phyloP scores from a whole-genome alignment of 1,139 yeast species.

The Pichia sp. region DNA sequence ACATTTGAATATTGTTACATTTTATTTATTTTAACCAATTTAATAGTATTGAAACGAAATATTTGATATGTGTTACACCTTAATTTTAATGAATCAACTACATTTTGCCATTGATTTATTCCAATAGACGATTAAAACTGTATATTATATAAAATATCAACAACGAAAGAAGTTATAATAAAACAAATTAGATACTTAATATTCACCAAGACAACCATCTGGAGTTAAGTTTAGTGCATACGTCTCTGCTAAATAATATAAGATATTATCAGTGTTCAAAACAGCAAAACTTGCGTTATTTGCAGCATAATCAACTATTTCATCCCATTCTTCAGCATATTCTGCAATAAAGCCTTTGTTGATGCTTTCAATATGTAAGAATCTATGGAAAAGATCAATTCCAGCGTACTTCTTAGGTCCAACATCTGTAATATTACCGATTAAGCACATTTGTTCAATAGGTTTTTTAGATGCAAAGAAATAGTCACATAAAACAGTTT shows the following conservation, averaged over 20 bases:
- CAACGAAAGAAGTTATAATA: neutral
- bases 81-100: too few species aligned
- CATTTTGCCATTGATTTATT: too few species aligned
- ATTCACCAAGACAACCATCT: slow-evolving; percentile 20
- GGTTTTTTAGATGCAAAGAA: slow-evolving; percentile 26
- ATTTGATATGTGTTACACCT: too few species aligned
- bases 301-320: slow-evolving; percentile 22
- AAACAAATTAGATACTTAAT: neutral
- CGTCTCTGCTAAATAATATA: slow-evolving; percentile 27
- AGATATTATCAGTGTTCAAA: slow-evolving; percentile 22
- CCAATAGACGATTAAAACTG: too few species aligned
- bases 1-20: too few species aligned
- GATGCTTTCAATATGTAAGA: slow-evolving; percentile 25
- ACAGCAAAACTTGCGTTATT: slow-evolving; percentile 26
- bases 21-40: too few species aligned
- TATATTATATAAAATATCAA: too few species aligned
- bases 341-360: slow-evolving; percentile 25
- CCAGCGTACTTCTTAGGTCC: slow-evolving; percentile 26
- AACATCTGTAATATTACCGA: slow-evolving; percentile 22
- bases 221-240: slow-evolving; percentile 21
- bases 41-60: too few species aligned
- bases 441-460: slow-evolving; percentile 25
- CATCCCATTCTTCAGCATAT: slow-evolving; percentile 27
- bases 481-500: slow-evolving; percentile 30
- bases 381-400: slow-evolving; percentile 29